phyloP scores from a whole-genome alignment of 306 rosid species.

The Acacia acuminata region DNA sequence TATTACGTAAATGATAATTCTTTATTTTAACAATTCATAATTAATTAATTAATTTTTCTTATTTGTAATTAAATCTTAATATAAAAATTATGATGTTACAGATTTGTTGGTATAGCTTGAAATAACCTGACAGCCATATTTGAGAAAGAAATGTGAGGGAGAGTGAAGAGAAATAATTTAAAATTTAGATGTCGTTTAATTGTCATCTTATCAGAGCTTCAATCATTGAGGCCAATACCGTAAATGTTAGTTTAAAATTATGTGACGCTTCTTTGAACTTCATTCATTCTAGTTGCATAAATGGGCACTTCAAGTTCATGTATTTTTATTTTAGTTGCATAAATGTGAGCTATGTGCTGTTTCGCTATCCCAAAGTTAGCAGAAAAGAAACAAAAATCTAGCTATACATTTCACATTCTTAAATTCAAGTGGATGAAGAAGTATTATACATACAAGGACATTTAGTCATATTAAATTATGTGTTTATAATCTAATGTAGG shows the following conservation, averaged over 20 bases:
- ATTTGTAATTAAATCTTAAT: too few relatives aligned
- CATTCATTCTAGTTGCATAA: not conserved
- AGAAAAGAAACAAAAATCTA: not conserved
- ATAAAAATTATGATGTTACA: too few relatives aligned
- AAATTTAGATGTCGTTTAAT: too few relatives aligned
- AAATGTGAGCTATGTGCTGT: not conserved
- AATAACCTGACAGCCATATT: too few relatives aligned
- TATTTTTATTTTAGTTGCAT: not conserved
- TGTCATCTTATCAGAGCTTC: too few relatives aligned
- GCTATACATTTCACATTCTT: not conserved
- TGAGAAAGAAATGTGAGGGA: too few relatives aligned
- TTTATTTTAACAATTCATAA: too few relatives aligned
- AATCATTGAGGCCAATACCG: not conserved
- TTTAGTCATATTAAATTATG: slow-evolving; percentile 9
- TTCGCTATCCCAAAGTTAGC: not conserved
- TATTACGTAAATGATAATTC: too few relatives aligned
- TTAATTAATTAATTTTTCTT: too few relatives aligned
- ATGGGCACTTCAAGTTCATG: not conserved
- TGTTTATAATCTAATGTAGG: slow-evolving; percentile 53
- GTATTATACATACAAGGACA: slow-evolving; percentile 1
- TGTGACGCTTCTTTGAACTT: not conserved
- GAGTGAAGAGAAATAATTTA: too few relatives aligned
- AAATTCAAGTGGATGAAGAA: not conserved
- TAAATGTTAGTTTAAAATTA: not conserved
- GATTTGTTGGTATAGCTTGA: too few relatives aligned